A percentile compares a stretch with the other conserved stretches of the same genome.
These are phyloP conservation scores for Penicillium sp. DNA, from an alignment of 2,329 filamentous ascomycete genomes.

Conservation along the genomic window DNA sequence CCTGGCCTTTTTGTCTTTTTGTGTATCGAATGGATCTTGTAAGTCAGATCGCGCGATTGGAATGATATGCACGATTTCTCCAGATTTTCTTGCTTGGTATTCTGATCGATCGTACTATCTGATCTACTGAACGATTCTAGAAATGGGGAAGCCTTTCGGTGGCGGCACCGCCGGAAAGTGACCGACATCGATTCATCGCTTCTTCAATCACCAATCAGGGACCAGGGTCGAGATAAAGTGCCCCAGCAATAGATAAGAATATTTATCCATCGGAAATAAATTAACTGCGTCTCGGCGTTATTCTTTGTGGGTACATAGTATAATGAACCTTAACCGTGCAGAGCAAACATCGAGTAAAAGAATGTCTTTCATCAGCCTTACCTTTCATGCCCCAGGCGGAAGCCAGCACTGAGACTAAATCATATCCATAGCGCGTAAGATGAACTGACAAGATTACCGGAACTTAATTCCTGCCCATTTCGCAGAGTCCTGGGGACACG, in stretches of 20 bases:
- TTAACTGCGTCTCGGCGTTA: neutral
- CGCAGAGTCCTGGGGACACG: slow-evolving; percentile 3
- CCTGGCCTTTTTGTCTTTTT: too few species aligned
- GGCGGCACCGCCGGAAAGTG: neutral
- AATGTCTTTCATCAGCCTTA: too few species aligned
- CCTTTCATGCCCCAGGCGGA: too few species aligned
- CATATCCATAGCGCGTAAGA: neutral
- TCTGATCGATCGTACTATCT: neutral
- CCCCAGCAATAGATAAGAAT: neutral
- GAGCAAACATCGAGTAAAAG: slow-evolving; percentile 12
- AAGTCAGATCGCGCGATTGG: too few species aligned
- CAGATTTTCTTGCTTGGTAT: slow-evolving; percentile 2
- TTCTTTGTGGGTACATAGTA: neutral
- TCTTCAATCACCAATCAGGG: neutral
- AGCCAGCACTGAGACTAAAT: neutral
- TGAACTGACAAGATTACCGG: neutral
- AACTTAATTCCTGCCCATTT: neutral
- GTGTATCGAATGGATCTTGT: too few species aligned
- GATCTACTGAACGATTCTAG: neutral
- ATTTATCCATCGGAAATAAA: neutral
- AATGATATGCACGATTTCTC: neutral
- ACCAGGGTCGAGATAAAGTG: too few species aligned
- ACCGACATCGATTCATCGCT: neutral
- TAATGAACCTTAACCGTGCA: neutral
- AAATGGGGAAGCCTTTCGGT: neutral